Conservation (phyloP, 345 rosid species). For the Hibiscus tridactylites region DNA sequence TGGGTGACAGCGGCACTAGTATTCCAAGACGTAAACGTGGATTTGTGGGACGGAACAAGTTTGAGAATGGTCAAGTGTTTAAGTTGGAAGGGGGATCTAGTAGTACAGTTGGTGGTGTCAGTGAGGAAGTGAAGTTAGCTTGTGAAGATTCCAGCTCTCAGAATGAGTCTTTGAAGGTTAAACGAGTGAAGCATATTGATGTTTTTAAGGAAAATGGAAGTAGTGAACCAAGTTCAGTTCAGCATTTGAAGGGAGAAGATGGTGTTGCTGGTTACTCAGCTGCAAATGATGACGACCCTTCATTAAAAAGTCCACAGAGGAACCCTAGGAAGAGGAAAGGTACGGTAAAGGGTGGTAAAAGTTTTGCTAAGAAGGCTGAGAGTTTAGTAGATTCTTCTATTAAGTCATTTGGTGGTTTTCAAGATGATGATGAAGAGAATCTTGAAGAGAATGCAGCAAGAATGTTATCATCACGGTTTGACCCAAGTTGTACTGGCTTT, state of each 20-base stretch:
- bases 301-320: constrained; percentile 24
- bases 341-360: constrained; percentile 14
- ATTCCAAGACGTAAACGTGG: constrained; percentile 87
- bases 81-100: constrained; percentile 30
- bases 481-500: constrained; percentile 76
- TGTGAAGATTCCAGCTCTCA: constrained; percentile 29
- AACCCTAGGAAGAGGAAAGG: constrained; percentile 48
- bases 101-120: constrained; percentile 27
- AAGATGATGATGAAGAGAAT: constrained; percentile 72
- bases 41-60: constrained; percentile 64
- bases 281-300: constrained; percentile 28
- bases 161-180: constrained; percentile 26
- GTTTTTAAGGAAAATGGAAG: constrained; percentile 28
- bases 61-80: constrained; percentile 33
- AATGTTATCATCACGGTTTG: constrained; percentile 89
- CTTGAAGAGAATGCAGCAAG: constrained; percentile 96
- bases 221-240: constrained; percentile 20
- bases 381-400: constrained; percentile 23
- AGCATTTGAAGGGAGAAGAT: constrained; percentile 34
- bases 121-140: constrained; percentile 26
- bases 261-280: constrained; percentile 23
- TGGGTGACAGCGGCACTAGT: constrained; percentile 39
- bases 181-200: constrained; percentile 27
- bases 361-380: constrained; percentile 31
- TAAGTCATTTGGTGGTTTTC: constrained; percentile 30